phyloP scores from a whole-genome alignment of 768 basidiomycete genomes.

The Suillus fuscotomentosus region DNA sequence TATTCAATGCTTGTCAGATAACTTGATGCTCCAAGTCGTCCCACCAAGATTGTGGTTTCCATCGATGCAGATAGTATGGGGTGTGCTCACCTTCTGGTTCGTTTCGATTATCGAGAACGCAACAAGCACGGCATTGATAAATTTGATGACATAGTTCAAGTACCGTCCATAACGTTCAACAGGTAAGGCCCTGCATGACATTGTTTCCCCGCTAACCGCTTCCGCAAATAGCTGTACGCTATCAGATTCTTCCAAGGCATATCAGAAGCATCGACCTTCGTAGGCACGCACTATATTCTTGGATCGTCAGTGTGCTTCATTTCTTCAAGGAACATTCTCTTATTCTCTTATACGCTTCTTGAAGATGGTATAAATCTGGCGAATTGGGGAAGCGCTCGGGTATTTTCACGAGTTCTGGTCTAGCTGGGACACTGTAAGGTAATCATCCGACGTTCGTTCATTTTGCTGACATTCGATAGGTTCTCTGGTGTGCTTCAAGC shows the following conservation, averaged over 20 bases:
- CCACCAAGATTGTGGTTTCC: constrained; percentile 69
- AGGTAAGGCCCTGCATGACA: constrained; percentile 34
- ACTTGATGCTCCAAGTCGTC: constrained; percentile 62
- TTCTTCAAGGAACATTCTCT: neutral
- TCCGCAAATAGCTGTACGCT: constrained; percentile 49
- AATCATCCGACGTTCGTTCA: neutral
- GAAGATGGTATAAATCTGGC: constrained; percentile 66
- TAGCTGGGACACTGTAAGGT: constrained; percentile 58
- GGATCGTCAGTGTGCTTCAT: constrained; percentile 56
- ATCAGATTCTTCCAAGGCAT: constrained; percentile 75
- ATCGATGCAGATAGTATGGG: constrained; percentile 63
- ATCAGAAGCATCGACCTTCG: constrained; percentile 74
- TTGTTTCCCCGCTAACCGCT: neutral
- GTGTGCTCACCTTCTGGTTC: constrained; percentile 61
- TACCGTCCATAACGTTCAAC: constrained; percentile 51
- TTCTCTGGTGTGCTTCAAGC: constrained; percentile 68
- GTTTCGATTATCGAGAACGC: constrained; percentile 2
- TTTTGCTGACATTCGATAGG: constrained; percentile 28
- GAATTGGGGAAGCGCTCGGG: constrained; percentile 73
- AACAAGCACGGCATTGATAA: neutral
- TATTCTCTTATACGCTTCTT: neutral
- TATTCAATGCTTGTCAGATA: constrained; percentile 39
- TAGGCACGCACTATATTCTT: constrained; percentile 70
- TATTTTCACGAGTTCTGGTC: constrained; percentile 65
- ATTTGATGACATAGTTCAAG: constrained; percentile 44